phyloP scores from a whole-genome alignment of 2,329 filamentous ascomycete genomes.

The Allantophomopsis lycopodina region DNA sequence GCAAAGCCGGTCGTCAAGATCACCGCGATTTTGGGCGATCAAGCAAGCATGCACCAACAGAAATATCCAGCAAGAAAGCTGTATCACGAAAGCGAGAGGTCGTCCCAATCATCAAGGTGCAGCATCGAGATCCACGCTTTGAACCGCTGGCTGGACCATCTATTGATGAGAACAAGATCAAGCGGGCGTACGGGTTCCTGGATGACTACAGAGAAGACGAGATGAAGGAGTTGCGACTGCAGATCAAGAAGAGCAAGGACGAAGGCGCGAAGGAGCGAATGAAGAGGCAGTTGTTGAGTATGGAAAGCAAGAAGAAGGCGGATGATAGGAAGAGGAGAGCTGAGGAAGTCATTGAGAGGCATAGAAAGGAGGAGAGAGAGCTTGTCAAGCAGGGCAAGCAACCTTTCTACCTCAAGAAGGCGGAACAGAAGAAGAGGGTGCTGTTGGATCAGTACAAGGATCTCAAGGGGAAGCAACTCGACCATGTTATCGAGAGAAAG shows the following conservation, averaged over 20 bases:
- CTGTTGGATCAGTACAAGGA: conserved; percentile 66
- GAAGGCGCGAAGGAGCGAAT: conserved; percentile 51
- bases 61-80: conserved; percentile 69
- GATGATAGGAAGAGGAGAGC: conserved; percentile 56
- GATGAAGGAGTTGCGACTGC: conserved; percentile 57
- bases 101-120: conserved; percentile 43
- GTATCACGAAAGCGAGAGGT: conserved; percentile 73
- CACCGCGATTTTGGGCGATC: conserved; percentile 32
- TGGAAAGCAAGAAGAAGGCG: conserved; percentile 66
- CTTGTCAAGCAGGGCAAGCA: conserved; percentile 77
- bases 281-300: conserved; percentile 59
- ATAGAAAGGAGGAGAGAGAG: conserved; percentile 74
- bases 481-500: conserved; percentile 72
- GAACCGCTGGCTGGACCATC: conserved; percentile 45
- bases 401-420: conserved; percentile 87
- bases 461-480: conserved; percentile 76
- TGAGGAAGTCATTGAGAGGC: conserved; percentile 55
- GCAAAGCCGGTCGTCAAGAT: conserved; percentile 23
- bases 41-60: conserved; percentile 81
- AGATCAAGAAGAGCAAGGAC: conserved; percentile 57
- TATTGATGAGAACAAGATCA: conserved; percentile 42
- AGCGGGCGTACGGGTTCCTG: conserved; percentile 74
- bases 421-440: conserved; percentile 78
- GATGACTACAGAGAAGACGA: conserved; percentile 78
- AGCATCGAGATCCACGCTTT: conserved; percentile 75